These are phyloP conservation scores for Cryptosporidium xiaoi DNA, from an alignment of 169 alveolate species.

Conservation along the genomic window DNA sequence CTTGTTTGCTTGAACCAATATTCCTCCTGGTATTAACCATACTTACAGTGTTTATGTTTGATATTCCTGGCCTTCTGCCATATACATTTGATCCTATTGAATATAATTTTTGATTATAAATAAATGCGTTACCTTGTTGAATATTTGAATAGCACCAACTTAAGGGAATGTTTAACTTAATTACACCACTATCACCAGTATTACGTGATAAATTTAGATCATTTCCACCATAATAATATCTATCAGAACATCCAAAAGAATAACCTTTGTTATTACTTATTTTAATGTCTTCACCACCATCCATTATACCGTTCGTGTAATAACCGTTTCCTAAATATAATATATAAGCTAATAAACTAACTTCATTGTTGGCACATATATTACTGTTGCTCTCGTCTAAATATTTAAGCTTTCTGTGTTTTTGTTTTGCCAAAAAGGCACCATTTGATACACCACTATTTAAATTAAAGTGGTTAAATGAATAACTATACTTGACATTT, in stretches of 20 bases:
- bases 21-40: constrained; percentile 31
- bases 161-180: neutral
- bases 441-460: neutral
- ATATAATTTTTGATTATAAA: too few species aligned
- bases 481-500: neutral
- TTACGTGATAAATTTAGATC: too few species aligned
- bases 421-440: neutral
- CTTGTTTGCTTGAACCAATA: neutral
- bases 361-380: constrained; percentile 37
- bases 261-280: too few species aligned
- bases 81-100: too few species aligned
- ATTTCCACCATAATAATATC: too few species aligned
- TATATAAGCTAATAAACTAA: constrained; percentile 15
- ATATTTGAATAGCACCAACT: constrained; percentile 11
- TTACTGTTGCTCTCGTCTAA: neutral
- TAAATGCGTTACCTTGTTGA: constrained; percentile 2
- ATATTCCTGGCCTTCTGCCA: neutral
- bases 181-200: too few species aligned
- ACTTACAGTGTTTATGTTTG: constrained; percentile 9
- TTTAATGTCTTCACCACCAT: too few species aligned
- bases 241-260: too few species aligned
- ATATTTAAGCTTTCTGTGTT: constrained; percentile 4
- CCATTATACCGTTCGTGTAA: neutral
- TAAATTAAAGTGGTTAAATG: neutral
- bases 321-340: neutral